phyloP scores from a whole-genome alignment of 2,329 filamentous ascomycete species.

The Pseudocercospora macadamiae region DNA sequence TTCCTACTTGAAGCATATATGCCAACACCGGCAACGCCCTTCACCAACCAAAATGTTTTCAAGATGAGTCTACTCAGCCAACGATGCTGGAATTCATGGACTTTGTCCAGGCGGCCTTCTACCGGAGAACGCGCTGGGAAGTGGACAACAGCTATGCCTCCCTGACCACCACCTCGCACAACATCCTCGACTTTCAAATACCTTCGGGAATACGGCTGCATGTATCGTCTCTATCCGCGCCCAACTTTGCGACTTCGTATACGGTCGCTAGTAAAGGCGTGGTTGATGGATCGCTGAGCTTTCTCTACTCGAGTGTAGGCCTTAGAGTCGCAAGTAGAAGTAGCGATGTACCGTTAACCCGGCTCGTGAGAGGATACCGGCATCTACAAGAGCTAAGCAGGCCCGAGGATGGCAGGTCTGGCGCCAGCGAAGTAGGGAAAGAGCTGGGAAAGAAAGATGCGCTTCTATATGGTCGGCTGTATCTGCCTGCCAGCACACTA shows the following conservation, averaged over 20 bases:
- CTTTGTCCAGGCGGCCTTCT: slow-evolving; percentile 90
- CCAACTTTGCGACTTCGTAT: slow-evolving; percentile 93
- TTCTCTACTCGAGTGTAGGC: slow-evolving; percentile 88
- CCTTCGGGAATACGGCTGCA: slow-evolving; percentile 83
- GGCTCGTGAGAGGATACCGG: slow-evolving; percentile 80
- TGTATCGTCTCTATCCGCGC: slow-evolving; percentile 86
- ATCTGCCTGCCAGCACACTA: slow-evolving; percentile 80
- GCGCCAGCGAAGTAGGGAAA: slow-evolving; percentile 34
- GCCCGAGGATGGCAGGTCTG: slow-evolving; percentile 50
- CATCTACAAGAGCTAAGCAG: slow-evolving; percentile 69
- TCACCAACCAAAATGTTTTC: slow-evolving; percentile 11
- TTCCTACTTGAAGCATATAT: background rate
- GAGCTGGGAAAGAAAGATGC: slow-evolving; percentile 52
- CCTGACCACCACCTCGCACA: slow-evolving; percentile 80
- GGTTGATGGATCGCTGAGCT: slow-evolving; percentile 95
- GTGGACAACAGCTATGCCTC: slow-evolving; percentile 89
- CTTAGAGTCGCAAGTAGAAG: slow-evolving; percentile 71
- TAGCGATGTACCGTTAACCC: slow-evolving; percentile 72
- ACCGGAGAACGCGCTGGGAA: slow-evolving; percentile 84
- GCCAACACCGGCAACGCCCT: background rate
- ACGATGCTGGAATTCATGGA: slow-evolving; percentile 95
- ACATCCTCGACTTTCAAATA: slow-evolving; percentile 84
- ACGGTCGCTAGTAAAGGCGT: slow-evolving; percentile 85
- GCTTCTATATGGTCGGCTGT: slow-evolving; percentile 76
- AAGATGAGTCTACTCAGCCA: slow-evolving; percentile 18